Conservation (phyloP, 768 basidiomycete genomes). For the Boletus fagicola region DNA sequence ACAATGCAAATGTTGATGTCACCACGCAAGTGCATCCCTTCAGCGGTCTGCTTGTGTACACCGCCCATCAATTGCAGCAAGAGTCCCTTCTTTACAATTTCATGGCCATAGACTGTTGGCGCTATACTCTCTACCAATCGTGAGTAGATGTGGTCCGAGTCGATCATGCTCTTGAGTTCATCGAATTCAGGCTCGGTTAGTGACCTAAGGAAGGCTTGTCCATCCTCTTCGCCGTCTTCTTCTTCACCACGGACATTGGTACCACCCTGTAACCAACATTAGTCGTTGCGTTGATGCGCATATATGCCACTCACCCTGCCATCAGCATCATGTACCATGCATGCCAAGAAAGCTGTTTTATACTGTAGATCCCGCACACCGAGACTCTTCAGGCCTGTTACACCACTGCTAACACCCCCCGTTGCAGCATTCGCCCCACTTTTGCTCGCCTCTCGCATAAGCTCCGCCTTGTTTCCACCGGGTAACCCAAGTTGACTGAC, state of each 20-base stretch:
- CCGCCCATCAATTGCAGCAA: constrained; percentile 97
- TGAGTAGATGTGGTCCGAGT: constrained; percentile 92
- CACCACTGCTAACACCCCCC: constrained; percentile 72
- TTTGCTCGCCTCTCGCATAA: constrained; percentile 81
- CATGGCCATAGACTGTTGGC: constrained; percentile 97
- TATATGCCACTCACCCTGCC: constrained; percentile 60
- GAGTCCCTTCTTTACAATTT: constrained; percentile 98
- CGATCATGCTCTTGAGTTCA: constrained; percentile 91
- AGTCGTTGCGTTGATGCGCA: neutral
- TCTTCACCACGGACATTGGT: constrained; percentile 91
- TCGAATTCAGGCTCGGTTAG: constrained; percentile 94
- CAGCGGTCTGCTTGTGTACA: constrained; percentile 93
- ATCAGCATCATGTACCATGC: constrained; percentile 94
- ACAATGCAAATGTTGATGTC: constrained; percentile 99
- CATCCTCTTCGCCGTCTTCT: constrained; percentile 72
- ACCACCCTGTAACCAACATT: constrained; percentile 50
- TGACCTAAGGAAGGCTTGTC: constrained; percentile 82
- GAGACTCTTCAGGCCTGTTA: constrained; percentile 89
- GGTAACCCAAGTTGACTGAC: constrained; percentile 94
- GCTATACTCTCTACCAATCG: constrained; percentile 93
- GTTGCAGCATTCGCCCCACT: constrained; percentile 57
- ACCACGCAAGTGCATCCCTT: constrained; percentile 97
- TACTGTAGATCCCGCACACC: constrained; percentile 96
- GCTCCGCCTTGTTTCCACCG: constrained; percentile 87
- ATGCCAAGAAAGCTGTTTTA: constrained; percentile 97